phyloP scores from a whole-genome alignment of 805 yeast species.

The Lipomyces kockii region DNA sequence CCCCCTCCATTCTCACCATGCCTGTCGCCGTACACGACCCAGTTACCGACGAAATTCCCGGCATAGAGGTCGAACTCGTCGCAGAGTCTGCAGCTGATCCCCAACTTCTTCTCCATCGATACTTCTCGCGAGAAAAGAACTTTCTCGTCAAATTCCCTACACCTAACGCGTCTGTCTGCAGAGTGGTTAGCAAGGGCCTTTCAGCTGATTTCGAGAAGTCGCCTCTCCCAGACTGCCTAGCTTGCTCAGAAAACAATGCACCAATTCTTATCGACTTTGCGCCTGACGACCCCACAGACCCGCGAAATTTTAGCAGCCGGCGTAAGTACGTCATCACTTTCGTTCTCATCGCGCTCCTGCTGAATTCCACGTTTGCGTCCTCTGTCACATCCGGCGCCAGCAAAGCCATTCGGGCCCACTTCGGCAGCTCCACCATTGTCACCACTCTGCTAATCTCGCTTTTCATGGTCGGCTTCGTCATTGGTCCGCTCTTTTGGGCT shows the following conservation, averaged over 20 bases:
- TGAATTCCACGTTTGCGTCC: slow-evolving; percentile 32
- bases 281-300: slow-evolving; percentile 31
- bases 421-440: slow-evolving; percentile 51
- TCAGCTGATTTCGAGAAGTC: too few relatives aligned
- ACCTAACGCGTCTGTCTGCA: too few relatives aligned
- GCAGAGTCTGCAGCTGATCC: slow-evolving; percentile 29
- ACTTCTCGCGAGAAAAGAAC: slow-evolving; percentile 19
- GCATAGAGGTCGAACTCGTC: slow-evolving; percentile 27
- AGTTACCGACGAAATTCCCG: slow-evolving; percentile 14
- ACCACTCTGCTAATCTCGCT: slow-evolving; percentile 58
- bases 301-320: slow-evolving; percentile 21
- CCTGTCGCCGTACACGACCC: slow-evolving; percentile 26
- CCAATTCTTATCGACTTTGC: slow-evolving; percentile 31
- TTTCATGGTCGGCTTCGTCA: slow-evolving; percentile 73
- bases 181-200: too few relatives aligned
- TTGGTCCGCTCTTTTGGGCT: slow-evolving; percentile 89
- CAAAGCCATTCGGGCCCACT: slow-evolving; percentile 50
- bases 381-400: slow-evolving; percentile 31
- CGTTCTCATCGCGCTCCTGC: slow-evolving; percentile 13
- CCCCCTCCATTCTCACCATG: background rate
- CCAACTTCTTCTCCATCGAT: slow-evolving; percentile 27
- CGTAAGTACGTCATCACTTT: slow-evolving; percentile 14
- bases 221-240: too few relatives aligned
- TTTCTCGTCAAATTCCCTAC: background rate
- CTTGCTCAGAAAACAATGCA: slow-evolving; percentile 7